Conservation (phyloP, 2,329 filamentous ascomycete genomes). For the Fusarium sp. region DNA sequence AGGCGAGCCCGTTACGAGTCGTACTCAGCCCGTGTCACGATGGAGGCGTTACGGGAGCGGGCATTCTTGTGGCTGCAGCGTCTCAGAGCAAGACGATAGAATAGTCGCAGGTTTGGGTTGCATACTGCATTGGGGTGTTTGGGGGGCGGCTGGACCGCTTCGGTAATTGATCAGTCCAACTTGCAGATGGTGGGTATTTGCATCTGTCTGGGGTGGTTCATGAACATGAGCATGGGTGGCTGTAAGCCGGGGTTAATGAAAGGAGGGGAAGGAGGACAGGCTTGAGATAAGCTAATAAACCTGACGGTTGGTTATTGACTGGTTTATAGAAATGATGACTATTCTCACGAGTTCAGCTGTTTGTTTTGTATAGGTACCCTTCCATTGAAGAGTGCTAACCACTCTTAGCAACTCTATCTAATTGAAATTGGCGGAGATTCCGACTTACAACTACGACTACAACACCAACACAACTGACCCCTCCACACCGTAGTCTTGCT, state of each 20-base stretch:
- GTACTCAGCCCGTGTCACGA: constrained; percentile 66
- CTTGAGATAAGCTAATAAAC: constrained; percentile 9
- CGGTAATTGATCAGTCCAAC: constrained; percentile 29
- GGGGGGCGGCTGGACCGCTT: constrained; percentile 34
- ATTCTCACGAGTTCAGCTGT: constrained; percentile 15
- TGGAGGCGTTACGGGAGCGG: constrained; percentile 69
- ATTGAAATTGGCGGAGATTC: neutral
- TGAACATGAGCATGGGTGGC: constrained; percentile 7
- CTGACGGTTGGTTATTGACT: constrained; percentile 3
- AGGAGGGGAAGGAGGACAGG: constrained; percentile 12
- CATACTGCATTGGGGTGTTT: constrained; percentile 16
- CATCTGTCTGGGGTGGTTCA: constrained; percentile 13
- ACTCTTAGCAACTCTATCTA: neutral
- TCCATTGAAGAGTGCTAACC: neutral
- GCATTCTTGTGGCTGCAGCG: constrained; percentile 63
- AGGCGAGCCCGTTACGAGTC: constrained; percentile 52
- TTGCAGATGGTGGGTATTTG: constrained; percentile 16
- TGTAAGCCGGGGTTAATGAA: constrained; percentile 19
- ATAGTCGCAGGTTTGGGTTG: constrained; percentile 18
- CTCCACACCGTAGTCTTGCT: constrained; percentile 7
- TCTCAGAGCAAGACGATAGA: constrained; percentile 50
- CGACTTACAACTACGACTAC: neutral
- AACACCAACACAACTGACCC: neutral
- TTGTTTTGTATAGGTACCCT: neutral
- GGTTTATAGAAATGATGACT: constrained; percentile 22